Base-by-base conservation (phyloP, 176 grass and related monocot species). In the Avena atlantica region DNA sequence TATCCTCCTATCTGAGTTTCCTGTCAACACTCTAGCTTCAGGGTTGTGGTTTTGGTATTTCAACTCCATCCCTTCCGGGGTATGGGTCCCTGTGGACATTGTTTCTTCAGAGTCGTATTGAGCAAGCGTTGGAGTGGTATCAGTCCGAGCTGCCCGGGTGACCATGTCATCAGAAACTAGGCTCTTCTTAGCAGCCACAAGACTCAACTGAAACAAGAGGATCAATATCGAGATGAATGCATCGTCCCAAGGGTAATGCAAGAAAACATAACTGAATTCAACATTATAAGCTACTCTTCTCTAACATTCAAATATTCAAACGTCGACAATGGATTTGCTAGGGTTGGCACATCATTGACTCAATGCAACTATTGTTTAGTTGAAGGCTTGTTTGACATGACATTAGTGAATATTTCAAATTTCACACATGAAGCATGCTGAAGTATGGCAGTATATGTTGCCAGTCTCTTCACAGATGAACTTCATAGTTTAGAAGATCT, bases 111-210 rank as follows among this genome's bases (percentile, higher is more conserved):
- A 88, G 56, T 97, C 93, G 19, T 93, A 93, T 19, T 90, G 91
- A 56, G 74, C 74, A 58, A 88, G 71, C 9, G 70, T 78, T 40
- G 86, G 82, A 49, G 87, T 76, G 21, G 71, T 74, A 85, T 94
- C 92, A 60, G 63, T 63, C 73, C 63, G 60, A 55, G 81, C 48
- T 5, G 56, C 76, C 78, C 72, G 74, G 44, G 62, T 80, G 58
- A 63, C 76, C 23, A 74, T 44, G 8, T 93, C 78, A 76, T 93
- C 87, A 86, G 89, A 84, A 82, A 79, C 57, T 45, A 97, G 86
- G 68, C 83, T 93, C 89, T 93, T 97, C 83, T 95, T 97, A 64
- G 93, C 95, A 59, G 89, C 87, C 42, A 90, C 93, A 82, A 97
- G 89, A 70, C 85, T 97, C 68, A 89, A 58, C 95, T 95, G 93